These are phyloP conservation scores for Jackrogersella multiformis DNA, from an alignment of 495 filamentous ascomycete genomes.

Conservation along the genomic window DNA sequence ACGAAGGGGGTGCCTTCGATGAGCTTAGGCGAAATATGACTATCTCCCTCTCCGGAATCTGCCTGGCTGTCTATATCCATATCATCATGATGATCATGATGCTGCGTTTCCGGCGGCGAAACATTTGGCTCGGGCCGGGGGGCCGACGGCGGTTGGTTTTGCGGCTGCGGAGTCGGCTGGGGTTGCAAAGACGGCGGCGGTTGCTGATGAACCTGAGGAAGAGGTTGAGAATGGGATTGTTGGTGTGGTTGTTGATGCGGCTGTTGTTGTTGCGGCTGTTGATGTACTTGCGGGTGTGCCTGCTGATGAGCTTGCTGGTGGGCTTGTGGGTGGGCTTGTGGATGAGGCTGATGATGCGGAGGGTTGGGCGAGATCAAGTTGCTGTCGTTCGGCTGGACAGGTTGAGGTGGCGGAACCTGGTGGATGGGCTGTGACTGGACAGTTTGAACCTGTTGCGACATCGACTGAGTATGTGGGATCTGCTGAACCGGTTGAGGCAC, in stretches of 20 bases:
- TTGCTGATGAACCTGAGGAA: conserved; percentile 55
- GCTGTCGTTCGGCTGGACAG: conserved; percentile 46
- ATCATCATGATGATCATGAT: conserved; percentile 56
- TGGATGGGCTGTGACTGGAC: conserved; percentile 46
- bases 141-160: conserved; percentile 39
- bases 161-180: conserved; percentile 43
- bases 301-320: conserved; percentile 52
- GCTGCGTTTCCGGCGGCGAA: conserved; percentile 47
- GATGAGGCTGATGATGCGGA: conserved; percentile 44
- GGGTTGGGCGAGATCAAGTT: conserved; percentile 44
- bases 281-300: conserved; percentile 46
- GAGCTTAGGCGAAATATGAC: conserved; percentile 54
- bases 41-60: conserved; percentile 51
- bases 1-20: conserved; percentile 56
- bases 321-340: conserved; percentile 51
- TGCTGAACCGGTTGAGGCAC: conserved; percentile 43
- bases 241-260: conserved; percentile 48
- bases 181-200: conserved; percentile 40
- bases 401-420: conserved; percentile 38
- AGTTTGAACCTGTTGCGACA: conserved; percentile 46
- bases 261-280: conserved; percentile 45
- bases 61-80: conserved; percentile 54
- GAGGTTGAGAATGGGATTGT: conserved; percentile 51
- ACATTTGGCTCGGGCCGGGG: conserved; percentile 50
- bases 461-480: conserved; percentile 45